Evolutionary conservation across 768 basidiomycete species (phyloP).

Genomic region (Pisolithus orientalis): DNA sequence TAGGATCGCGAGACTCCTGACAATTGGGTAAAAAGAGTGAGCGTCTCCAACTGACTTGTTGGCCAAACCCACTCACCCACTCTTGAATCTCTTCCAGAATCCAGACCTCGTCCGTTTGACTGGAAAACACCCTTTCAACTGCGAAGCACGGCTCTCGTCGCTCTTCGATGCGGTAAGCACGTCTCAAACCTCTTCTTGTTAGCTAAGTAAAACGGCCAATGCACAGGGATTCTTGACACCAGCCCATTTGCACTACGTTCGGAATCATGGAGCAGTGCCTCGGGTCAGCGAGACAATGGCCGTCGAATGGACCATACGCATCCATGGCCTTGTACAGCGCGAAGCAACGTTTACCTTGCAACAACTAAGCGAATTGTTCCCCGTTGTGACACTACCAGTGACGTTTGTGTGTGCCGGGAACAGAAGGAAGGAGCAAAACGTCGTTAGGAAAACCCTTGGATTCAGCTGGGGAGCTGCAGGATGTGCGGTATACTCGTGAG

Average conservation of each 20-base stretch:
- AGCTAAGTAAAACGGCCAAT: background rate
- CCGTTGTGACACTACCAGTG: constrained; percentile 50
- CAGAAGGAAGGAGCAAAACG: constrained; percentile 60
- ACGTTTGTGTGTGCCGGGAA: constrained; percentile 64
- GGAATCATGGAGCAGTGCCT: constrained; percentile 59
- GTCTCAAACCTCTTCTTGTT: too few relatives aligned
- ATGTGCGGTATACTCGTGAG: constrained; percentile 13
- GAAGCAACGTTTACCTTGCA: constrained; percentile 35
- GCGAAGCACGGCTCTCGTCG: constrained; percentile 40
- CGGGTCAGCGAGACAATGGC: constrained; percentile 31
- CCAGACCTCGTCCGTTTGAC: constrained; percentile 44
- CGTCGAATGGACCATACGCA: constrained; percentile 38
- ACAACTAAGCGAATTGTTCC: constrained; percentile 41
- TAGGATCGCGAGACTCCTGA: constrained; percentile 35
- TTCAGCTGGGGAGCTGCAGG: constrained; percentile 52
- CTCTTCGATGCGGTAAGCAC: constrained; percentile 34
- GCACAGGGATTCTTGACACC: constrained; percentile 50
- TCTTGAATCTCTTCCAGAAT: constrained; percentile 12
- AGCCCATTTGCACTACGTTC: constrained; percentile 48
- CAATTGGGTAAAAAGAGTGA: constrained; percentile 35
- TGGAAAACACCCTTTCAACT: constrained; percentile 59
- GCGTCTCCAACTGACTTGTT: background rate
- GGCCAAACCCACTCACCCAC: background rate
- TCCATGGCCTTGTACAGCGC: constrained; percentile 33
- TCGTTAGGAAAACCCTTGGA: constrained; percentile 49